Conservation (phyloP, 768 basidiomycete genomes). For the Termitomyces titanicus region DNA sequence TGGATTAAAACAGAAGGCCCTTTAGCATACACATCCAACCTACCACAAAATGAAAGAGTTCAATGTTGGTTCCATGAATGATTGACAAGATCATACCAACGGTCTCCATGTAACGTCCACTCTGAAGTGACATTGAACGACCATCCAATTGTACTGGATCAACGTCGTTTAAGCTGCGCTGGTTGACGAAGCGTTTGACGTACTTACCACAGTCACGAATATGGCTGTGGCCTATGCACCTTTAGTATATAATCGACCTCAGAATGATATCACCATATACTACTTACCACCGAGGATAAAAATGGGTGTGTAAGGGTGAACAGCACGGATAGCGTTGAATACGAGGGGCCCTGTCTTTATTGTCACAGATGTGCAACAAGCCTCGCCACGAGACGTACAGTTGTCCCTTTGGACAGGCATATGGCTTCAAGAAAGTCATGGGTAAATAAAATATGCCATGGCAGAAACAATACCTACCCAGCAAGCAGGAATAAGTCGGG, state of each 20-base stretch:
- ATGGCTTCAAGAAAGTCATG: conserved; percentile 46
- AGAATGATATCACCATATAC: not conserved
- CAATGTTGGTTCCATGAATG: not conserved
- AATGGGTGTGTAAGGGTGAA: conserved; percentile 74
- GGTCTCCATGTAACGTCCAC: conserved; percentile 92
- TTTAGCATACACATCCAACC: conserved; percentile 61
- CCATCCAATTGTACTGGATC: conserved; percentile 59
- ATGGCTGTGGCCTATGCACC: conserved; percentile 59
- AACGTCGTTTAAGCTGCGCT: not conserved
- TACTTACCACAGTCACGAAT: conserved; percentile 78
- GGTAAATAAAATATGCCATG: not conserved
- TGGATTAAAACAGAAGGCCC: not conserved
- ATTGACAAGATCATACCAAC: conserved; percentile 49
- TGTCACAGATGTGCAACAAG: not conserved
- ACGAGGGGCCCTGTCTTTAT: conserved; percentile 59
- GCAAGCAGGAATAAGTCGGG: conserved; percentile 81
- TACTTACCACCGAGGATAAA: conserved; percentile 75
- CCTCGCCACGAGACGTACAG: conserved; percentile 34
- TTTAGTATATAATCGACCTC: not conserved
- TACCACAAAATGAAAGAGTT: conserved; percentile 11
- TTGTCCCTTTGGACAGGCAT: conserved; percentile 77
- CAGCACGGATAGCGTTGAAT: conserved; percentile 66
- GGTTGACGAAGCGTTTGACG: conserved; percentile 20
- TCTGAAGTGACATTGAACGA: conserved; percentile 74
- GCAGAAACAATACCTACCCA: conserved; percentile 38